These are phyloP conservation scores for Akanthomyces uredinophilus DNA, from an alignment of 2,329 filamentous ascomycete species.

Conservation along the genomic window DNA sequence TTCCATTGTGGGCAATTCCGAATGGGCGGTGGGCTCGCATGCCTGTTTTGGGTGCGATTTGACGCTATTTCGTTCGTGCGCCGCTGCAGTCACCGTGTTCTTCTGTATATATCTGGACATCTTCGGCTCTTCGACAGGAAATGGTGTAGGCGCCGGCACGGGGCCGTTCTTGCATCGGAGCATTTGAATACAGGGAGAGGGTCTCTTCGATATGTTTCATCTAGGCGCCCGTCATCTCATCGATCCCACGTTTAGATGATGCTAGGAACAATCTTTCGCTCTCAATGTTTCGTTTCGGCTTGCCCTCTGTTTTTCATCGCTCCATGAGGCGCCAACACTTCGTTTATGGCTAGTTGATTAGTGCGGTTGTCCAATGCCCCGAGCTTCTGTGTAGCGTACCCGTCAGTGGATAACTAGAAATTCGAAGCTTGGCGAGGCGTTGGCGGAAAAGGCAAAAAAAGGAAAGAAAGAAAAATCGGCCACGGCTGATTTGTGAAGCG, in stretches of 20 bases:
- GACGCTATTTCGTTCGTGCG: neutral
- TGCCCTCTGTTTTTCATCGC: neutral
- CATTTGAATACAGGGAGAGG: neutral
- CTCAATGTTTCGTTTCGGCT: neutral
- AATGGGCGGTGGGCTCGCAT: constrained; percentile 8
- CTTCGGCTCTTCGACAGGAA: neutral
- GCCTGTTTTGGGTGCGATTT: constrained; percentile 1
- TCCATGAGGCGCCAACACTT: constrained; percentile 7
- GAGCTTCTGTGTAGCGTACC: constrained; percentile 5
- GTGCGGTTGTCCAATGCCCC: neutral
- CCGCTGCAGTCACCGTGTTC: neutral
- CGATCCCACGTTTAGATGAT: constrained; percentile 6
- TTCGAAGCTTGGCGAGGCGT: constrained; percentile 4
- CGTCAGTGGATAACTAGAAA: constrained; percentile 2
- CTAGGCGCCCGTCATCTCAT: constrained; percentile 10
- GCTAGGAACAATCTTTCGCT: neutral
- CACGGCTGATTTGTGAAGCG: neutral
- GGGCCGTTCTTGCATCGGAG: constrained; percentile 4
- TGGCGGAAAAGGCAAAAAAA: constrained; percentile 7
- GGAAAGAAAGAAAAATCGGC: neutral
- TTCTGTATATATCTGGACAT: neutral
- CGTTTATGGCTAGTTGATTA: neutral
- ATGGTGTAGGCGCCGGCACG: constrained; percentile 6
- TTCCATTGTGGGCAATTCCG: constrained; percentile 10
- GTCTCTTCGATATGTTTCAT: constrained; percentile 9